A percentile compares a stretch with the other conserved stretches of the same genome.
Evolutionary conservation across 1,139 yeast genomes (phyloP).

Genomic region (Debaryomyces fabryi): DNA sequence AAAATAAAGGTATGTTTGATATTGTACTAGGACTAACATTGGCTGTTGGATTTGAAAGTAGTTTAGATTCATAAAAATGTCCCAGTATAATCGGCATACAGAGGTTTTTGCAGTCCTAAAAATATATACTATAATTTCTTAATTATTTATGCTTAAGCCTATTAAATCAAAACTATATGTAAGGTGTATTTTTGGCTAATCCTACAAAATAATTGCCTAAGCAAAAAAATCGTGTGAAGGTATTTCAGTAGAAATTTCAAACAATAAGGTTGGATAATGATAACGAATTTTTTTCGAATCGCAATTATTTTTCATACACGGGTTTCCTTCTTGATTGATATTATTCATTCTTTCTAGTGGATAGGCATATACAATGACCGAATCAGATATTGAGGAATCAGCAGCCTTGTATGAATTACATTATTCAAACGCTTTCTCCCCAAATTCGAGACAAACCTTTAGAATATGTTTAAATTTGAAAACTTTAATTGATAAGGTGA

Average conservation of each 20-base stretch:
- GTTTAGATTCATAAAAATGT: slow-evolving; percentile 1
- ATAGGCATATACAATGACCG: background rate
- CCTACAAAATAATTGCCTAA: background rate
- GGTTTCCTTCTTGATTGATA: background rate
- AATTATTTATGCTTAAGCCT: background rate
- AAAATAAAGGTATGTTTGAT: slow-evolving; percentile 53
- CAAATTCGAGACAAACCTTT: slow-evolving; percentile 70
- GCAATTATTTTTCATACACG: background rate
- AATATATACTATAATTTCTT: background rate
- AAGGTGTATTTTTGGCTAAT: background rate
- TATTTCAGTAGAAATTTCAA: background rate
- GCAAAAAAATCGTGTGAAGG: background rate
- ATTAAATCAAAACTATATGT: background rate
- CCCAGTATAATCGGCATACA: background rate
- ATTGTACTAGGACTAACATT: slow-evolving; percentile 54
- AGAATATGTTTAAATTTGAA: slow-evolving; percentile 77
- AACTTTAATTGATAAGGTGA: slow-evolving; percentile 65
- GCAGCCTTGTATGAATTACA: background rate
- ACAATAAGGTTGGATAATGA: background rate
- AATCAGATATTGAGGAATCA: slow-evolving; percentile 3
- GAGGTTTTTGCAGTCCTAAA: background rate
- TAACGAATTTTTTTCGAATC: background rate
- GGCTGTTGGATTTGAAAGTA: slow-evolving; percentile 53
- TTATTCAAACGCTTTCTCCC: slow-evolving; percentile 30
- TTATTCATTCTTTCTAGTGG: background rate